Evolutionary conservation across 2,329 filamentous ascomycete genomes (phyloP), one percentile per base, ranked within the genome.

Genomic region (Calonectria fujianensis): DNA sequence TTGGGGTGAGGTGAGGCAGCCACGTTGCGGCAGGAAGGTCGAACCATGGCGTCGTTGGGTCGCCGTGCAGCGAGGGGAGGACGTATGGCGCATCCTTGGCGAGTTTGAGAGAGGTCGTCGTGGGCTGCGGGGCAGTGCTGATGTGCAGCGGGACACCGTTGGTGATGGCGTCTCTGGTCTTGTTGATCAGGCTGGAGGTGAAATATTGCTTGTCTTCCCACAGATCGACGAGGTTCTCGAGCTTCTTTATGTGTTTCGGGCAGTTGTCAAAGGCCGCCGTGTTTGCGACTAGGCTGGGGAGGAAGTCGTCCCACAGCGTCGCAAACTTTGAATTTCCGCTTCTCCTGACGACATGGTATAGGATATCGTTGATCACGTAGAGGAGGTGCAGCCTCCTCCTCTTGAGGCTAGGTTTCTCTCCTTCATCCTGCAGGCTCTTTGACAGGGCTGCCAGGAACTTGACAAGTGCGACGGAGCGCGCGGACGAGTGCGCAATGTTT

Each of bases 1-100:
- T 94, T 6, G 93, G 94, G 50, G 94, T 91, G 74, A 98, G 92
- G 71, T 94, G 93, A 6, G 94, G 94, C 61, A 98, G 90, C 88
- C 96, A 93, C 77, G 95, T 96, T 2, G 92, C 94, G 1, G 95
- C 95, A 0, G 95, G 95, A 0, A 97, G 87, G 77, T 98, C 95
- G 85, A 96, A 94, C 91, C 94, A 98, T 0, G 94, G 92, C 5
- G 90, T 92, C 0, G 91, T 90, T 2, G 89, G 85, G 81, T 97
- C 94, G 51, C 96, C 96, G 82, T 98, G 96, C 71, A 90, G 91
- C 1, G 94, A 88, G 27, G 96, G 96, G 83, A 98, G 90, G 35
- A 93, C 84, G 80, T 92, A 96, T 0, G 94, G 93, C 1, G 86
- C 86, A 74, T 93, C 88, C 79, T 91, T 93, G 20, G 89, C 85